phyloP scores from a whole-genome alignment of 2,329 filamentous ascomycete species.

The Colletotrichum lini region DNA sequence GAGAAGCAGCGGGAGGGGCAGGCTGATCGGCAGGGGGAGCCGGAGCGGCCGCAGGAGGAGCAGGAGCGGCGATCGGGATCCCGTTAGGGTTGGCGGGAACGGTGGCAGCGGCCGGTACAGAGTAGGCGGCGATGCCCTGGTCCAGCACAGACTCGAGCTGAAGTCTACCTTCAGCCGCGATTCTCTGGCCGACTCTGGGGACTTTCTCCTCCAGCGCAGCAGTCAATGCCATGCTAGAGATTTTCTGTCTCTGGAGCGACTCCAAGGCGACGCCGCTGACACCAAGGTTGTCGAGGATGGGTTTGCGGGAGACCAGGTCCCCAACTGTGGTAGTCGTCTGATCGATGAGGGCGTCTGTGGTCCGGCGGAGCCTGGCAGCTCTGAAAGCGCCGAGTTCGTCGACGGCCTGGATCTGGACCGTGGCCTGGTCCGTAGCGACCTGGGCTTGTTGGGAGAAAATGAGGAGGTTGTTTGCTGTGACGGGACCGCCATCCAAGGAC shows the following conservation, averaged over 20 bases:
- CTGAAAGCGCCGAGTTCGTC: slow-evolving; percentile 43
- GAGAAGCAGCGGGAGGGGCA: slow-evolving; percentile 8
- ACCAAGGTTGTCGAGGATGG: slow-evolving; percentile 47
- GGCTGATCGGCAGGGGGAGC: neutral
- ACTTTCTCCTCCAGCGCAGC: slow-evolving; percentile 47
- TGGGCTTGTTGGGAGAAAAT: slow-evolving; percentile 34
- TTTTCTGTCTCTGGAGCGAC: slow-evolving; percentile 46
- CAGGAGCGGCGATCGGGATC: neutral
- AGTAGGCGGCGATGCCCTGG: slow-evolving; percentile 43
- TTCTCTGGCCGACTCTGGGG: slow-evolving; percentile 46
- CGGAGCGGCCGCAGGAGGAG: neutral
- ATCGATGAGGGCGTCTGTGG: slow-evolving; percentile 43
- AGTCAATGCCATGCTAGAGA: slow-evolving; percentile 43
- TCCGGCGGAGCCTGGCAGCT: slow-evolving; percentile 44
- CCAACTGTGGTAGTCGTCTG: slow-evolving; percentile 45
- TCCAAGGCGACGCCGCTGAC: slow-evolving; percentile 45
- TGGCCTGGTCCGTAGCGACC: slow-evolving; percentile 43
- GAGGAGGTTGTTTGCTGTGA: slow-evolving; percentile 36
- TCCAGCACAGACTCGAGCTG: slow-evolving; percentile 46
- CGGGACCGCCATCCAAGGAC: slow-evolving; percentile 31
- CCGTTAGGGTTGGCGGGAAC: neutral
- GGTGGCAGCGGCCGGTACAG: slow-evolving; percentile 28
- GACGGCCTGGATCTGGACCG: slow-evolving; percentile 46
- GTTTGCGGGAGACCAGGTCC: slow-evolving; percentile 46
- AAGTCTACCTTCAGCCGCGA: slow-evolving; percentile 45